Base-by-base conservation (phyloP, 1,284 basidiomycete genomes). In the Heterobasidion parviporum region DNA sequence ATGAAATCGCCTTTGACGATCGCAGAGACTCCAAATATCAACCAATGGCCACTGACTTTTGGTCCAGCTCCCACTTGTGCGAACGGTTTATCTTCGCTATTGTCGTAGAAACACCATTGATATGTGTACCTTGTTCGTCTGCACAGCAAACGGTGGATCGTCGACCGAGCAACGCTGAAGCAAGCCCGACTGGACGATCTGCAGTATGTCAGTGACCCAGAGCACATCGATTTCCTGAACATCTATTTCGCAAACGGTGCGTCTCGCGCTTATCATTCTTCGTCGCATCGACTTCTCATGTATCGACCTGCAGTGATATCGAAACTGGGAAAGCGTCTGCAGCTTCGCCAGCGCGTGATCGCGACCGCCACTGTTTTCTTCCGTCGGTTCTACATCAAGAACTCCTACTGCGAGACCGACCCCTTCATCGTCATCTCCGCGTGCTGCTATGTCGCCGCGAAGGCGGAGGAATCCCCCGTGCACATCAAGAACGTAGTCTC, bases 341-440 rank as follows among this genome's bases (percentile, higher is more conserved):
- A 79, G 49, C 78, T 98, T 3, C 81, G 93, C 12, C 96, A 98
- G 68, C 80, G 93, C 33, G 92, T 93, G 1, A 89, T 94, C 54
- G 93, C 95, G 1, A 98, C 95, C 0, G 92, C 96, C 1, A 92
- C 86, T 45, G 84, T 98, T 43, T 98, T 94, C 73, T 96, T 98
- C 70, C 84, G 89, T 38, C 79, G 96, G 20, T 99, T 98, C 73
- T 99, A 98, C 70, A 74, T 95, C 62, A 94, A 94, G 75, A 97
- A 94, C 68, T 80, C 84, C 2, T 96, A 94, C 67, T 93, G 89
- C 71, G 93, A 97, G 66, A 95, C 94, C 0, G 94, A 98, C 63
- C 93, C 92, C 0, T 95, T 93, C 65, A 77, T 96, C 52, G 94
- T 98, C 45, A 85, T 94, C 38, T 87, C 94, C 0, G 92, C 94